Evolutionary conservation across 495 filamentous ascomycete species (phyloP), one percentile per base, ranked within the genome.

Genomic region (Cercophora samala): DNA sequence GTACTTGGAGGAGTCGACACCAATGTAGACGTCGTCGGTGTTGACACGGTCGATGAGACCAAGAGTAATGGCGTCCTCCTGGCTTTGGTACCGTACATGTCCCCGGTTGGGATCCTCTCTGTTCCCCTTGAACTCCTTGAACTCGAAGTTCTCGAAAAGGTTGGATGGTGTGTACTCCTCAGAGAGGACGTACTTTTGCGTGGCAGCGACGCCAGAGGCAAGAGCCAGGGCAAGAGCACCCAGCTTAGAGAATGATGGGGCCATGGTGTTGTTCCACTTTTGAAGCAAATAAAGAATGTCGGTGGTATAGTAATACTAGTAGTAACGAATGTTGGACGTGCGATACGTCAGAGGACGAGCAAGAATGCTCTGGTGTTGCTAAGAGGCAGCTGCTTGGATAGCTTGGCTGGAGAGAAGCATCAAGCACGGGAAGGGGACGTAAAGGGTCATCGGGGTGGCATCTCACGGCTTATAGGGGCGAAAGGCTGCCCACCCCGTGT

Each of bases 21-120:
- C 81, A 29, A 88, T 69, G 65, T 80, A 85, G 21, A 84, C 73
- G 18, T 76, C 82, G 26, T 79, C 75, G 26, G 60, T 46, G 37
- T 77, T 74, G 17, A 78, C 76, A 52, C 79, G 76, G 52, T 81
- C 75, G 67, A 89, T 82, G n/a, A 93, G 77, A 3, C 83, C 83
- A 23, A 82, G 72, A 18, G 59, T 69, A 52, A 81, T 69, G 46
- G 91, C 91, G 19, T 78, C 80, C 19, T 66, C 52, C 64, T 82
- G 74, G 73, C 81, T 80, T 66, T 83, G 75, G 74, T 90, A 93
- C 58, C 86, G 79, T 66, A 92, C 88, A 68, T 82, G 89, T 4
- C 89, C 90, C 66, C 85, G 77, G 64, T 86, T 91, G 17, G 88
- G 88, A 68, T 93, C 89, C 3, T 70, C 59, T 3, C 15, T 2